A percentile compares a stretch with the other conserved stretches of the same genome.
phyloP scores from a whole-genome alignment of 2,329 filamentous ascomycete genomes.

The Hirsutella minnesotensis region DNA sequence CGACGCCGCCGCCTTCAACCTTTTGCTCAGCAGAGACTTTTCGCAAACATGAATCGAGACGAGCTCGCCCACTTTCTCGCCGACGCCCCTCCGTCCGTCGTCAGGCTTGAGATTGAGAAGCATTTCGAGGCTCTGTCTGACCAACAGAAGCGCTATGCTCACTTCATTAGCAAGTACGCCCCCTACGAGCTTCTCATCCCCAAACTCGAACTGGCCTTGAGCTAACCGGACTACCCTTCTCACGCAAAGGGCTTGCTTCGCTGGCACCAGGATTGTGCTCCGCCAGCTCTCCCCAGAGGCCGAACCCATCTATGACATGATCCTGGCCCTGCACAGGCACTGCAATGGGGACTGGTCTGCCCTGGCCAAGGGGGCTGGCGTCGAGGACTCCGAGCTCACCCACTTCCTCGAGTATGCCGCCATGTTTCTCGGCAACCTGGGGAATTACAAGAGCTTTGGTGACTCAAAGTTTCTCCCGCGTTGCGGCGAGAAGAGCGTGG shows the following conservation, averaged over 20 bases:
- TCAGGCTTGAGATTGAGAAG: constrained; percentile 79
- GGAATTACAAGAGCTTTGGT: constrained; percentile 82
- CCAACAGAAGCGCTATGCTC: constrained; percentile 79
- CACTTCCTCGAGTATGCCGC: constrained; percentile 66
- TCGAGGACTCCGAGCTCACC: constrained; percentile 51
- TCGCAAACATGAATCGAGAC: constrained; percentile 41
- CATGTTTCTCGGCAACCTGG: constrained; percentile 68
- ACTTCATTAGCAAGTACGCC: constrained; percentile 68
- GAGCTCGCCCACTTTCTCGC: constrained; percentile 71
- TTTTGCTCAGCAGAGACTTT: constrained; percentile 4
- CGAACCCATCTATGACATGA: constrained; percentile 71
- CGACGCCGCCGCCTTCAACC: constrained; percentile 1
- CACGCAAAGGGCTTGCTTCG: constrained; percentile 53
- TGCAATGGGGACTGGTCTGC: constrained; percentile 59
- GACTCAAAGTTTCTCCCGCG: constrained; percentile 76
- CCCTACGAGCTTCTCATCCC: not conserved
- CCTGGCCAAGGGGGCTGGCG: constrained; percentile 50
- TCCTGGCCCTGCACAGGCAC: constrained; percentile 57
- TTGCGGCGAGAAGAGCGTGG: constrained; percentile 50
- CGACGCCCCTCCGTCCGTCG: constrained; percentile 79
- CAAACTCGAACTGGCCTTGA: not conserved
- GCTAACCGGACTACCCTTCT: not conserved
- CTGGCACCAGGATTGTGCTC: constrained; percentile 66
- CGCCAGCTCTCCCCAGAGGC: constrained; percentile 75
- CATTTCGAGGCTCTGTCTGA: constrained; percentile 73